Evolutionary conservation across 495 filamentous ascomycete species (phyloP), one percentile per base, ranked within the genome.

Genomic region (Penicillium taxi): DNA sequence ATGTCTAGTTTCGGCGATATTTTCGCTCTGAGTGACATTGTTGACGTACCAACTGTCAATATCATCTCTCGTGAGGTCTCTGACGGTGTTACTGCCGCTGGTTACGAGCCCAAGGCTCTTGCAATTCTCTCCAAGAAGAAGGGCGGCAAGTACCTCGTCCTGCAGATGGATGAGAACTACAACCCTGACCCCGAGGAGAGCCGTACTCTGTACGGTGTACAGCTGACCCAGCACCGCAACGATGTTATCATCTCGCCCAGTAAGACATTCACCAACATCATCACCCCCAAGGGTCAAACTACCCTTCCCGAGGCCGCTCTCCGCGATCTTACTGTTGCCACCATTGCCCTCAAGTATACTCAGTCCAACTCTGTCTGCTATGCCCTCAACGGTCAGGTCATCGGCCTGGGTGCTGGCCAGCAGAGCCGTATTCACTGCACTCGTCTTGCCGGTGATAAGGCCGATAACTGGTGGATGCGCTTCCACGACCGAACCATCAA

Each of bases 281-380:
- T 96, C 57, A 84, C 80, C 11, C 88, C 87, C 26, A 91, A 90
- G 68, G 77, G 83, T 44, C 72, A 78, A 28, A 56, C 62, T 20
- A 59, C 71, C 3, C 77, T 98, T 8, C 79, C 88, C 13, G 84
- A 88, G 41, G 73, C 78, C 36, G 93, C 91, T 29, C 67, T 86
- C 30, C 78, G 93, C 29, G 91, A 98, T 58, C 71, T 98, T 29
- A 88, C 90, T 17, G 85, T 98, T 25, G 91, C 91, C 21, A 96
- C 93, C 35, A 95, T 98, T 47, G 84, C 91, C 5, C 72, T 95
- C 27, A 98, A 98, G 70, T 98, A 89, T 67, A 98, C 91, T 1
- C 91, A 98, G 64, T 91, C 84, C 52, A 98, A 98, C 73, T 95
- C 88, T 11, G 91, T 98, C 49, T 96, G 91, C 76, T 96, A 96